Conservation (phyloP, 2,329 filamentous ascomycete genomes). For the Aspergillus quadrilineatus region DNA sequence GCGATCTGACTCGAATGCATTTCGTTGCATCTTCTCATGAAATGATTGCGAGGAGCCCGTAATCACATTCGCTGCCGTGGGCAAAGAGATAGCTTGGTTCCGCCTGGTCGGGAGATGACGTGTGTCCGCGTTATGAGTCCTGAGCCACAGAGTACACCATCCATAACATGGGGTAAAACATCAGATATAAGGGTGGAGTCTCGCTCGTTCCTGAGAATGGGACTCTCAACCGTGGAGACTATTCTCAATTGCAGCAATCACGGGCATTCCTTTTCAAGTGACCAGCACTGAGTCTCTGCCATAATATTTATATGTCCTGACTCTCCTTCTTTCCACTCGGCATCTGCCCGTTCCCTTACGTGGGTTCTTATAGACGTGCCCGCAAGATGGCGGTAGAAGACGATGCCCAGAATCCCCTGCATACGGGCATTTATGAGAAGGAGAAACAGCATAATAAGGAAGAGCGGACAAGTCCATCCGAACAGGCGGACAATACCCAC, state of each 20-base stretch:
- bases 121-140: background rate
- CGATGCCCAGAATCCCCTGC: background rate
- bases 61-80: background rate
- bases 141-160: background rate
- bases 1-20: constrained; percentile 2
- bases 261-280: background rate
- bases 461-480: constrained; percentile 7
- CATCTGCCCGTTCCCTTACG: background rate
- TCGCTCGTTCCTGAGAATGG: constrained; percentile 2
- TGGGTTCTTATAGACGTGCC: background rate
- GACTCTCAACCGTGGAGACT: background rate
- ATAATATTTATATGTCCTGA: background rate
- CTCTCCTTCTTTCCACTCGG: background rate
- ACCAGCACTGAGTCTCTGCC: background rate
- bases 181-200: constrained; percentile 5
- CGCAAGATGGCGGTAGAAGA: constrained; percentile 3
- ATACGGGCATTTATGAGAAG: constrained; percentile 1
- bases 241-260: background rate
- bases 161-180: background rate
- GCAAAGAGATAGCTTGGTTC: background rate
- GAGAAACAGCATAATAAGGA: background rate
- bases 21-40: background rate
- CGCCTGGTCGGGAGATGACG: background rate
- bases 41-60: background rate
- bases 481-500: constrained; percentile 12